These are phyloP conservation scores for Aureobasidium sp. DNA, from an alignment of 2,329 filamentous ascomycete species.

Conservation along the genomic window DNA sequence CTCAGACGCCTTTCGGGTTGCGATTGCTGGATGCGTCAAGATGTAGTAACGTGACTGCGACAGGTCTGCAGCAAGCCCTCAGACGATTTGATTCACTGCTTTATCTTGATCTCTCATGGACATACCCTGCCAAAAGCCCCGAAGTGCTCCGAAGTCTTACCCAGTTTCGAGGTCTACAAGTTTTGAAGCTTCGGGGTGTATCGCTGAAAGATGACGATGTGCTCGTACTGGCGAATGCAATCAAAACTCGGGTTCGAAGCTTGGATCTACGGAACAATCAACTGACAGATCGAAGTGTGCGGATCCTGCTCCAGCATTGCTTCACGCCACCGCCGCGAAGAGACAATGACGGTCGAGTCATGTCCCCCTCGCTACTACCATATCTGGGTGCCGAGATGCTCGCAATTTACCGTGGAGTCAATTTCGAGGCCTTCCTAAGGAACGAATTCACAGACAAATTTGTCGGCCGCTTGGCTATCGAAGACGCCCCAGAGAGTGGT, in stretches of 20 bases:
- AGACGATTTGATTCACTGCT: constrained; percentile 47
- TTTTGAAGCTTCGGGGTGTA: constrained; percentile 50
- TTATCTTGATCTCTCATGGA: constrained; percentile 52
- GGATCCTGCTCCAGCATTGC: constrained; percentile 46
- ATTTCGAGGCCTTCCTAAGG: constrained; percentile 48
- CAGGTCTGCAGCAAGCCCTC: constrained; percentile 46
- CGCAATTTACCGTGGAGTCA: constrained; percentile 37
- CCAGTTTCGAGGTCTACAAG: constrained; percentile 45
- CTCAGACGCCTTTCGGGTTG: constrained; percentile 36
- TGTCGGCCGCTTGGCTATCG: constrained; percentile 48
- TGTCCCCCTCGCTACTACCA: constrained; percentile 25
- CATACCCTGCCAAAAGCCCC: constrained; percentile 26
- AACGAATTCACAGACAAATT: constrained; percentile 43
- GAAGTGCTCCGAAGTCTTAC: constrained; percentile 42
- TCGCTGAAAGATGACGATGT: constrained; percentile 49
- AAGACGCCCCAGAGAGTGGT: constrained; percentile 48
- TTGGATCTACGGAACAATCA: constrained; percentile 52
- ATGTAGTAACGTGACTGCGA: constrained; percentile 53
- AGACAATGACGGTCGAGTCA: constrained; percentile 13
- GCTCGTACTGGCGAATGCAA: constrained; percentile 44
- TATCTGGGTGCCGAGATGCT: constrained; percentile 34
- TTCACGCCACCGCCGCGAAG: constrained; percentile 27
- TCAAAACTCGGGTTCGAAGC: constrained; percentile 47
- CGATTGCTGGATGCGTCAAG: constrained; percentile 50
- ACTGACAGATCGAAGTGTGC: constrained; percentile 50